Conservation (phyloP, 2,329 filamentous ascomycete species). For the Xylaria sp. region DNA sequence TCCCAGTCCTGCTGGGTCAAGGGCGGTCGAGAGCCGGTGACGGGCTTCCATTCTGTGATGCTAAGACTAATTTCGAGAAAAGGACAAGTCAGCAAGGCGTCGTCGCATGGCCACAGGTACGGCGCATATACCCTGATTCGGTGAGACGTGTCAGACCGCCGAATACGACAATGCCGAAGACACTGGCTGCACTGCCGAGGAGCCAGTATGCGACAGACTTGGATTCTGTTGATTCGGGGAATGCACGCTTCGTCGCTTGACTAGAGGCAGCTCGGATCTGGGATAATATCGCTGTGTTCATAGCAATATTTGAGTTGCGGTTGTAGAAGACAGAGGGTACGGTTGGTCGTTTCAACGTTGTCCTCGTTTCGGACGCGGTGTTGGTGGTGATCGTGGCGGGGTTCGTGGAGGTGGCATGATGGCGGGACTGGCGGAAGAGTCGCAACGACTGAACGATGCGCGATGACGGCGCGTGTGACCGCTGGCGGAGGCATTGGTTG, state of each 20-base stretch:
- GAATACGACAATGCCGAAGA: slow-evolving; percentile 95
- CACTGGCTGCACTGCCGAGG: slow-evolving; percentile 81
- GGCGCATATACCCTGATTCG: slow-evolving; percentile 71
- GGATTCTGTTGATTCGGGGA: slow-evolving; percentile 59
- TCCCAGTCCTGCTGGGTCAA: slow-evolving; percentile 78
- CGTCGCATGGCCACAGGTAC: neutral
- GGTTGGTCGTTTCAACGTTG: slow-evolving; percentile 1
- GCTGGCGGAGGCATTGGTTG: slow-evolving; percentile 42
- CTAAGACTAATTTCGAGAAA: slow-evolving; percentile 58
- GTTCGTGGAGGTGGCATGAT: slow-evolving; percentile 34
- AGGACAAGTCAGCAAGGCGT: slow-evolving; percentile 6
- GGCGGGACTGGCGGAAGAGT: slow-evolving; percentile 29
- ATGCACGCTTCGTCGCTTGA: slow-evolving; percentile 36
- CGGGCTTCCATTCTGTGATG: slow-evolving; percentile 97
- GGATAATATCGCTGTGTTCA: slow-evolving; percentile 8
- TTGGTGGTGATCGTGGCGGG: neutral
- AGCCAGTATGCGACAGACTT: slow-evolving; percentile 89
- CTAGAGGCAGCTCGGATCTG: slow-evolving; percentile 4
- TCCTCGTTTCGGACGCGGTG: neutral
- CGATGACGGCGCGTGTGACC: slow-evolving; percentile 31
- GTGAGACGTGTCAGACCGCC: slow-evolving; percentile 90
- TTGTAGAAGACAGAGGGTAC: slow-evolving; percentile 20
- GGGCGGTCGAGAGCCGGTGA: slow-evolving; percentile 86
- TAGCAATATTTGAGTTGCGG: slow-evolving; percentile 11
- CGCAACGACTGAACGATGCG: slow-evolving; percentile 35